phyloP scores from a whole-genome alignment of 176 grass and related monocot species.

The Eremochloa ophiuroides region DNA sequence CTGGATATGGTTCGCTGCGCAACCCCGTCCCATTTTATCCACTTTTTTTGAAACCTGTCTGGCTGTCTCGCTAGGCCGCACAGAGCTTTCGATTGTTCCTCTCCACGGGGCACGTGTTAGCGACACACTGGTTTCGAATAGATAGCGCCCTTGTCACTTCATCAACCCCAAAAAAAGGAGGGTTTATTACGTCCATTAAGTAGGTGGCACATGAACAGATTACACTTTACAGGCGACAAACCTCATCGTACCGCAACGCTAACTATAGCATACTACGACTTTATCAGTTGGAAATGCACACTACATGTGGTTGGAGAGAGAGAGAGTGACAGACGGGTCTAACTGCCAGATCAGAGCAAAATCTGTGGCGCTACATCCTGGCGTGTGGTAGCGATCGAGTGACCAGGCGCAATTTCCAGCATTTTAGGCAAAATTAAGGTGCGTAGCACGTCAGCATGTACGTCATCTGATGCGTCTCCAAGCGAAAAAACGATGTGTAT shows the following conservation, averaged over 20 bases:
- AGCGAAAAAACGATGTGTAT: too few relatives aligned
- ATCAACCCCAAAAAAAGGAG: neutral
- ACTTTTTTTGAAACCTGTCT: too few relatives aligned
- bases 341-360: too few relatives aligned
- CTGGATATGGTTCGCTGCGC: constrained; percentile 13
- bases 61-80: neutral
- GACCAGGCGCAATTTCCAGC: neutral
- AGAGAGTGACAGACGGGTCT: neutral
- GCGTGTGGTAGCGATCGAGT: neutral
- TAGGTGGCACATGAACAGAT: neutral
- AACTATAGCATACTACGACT: neutral
- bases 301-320: neutral
- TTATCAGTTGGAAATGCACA: neutral
- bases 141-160: neutral
- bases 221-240: too few relatives aligned
- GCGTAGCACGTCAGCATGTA: neutral
- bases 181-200: neutral
- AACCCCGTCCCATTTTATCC: neutral
- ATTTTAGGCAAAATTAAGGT: neutral
- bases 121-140: neutral
- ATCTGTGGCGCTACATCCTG: neutral
- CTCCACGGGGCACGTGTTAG: neutral
- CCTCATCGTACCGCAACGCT: neutral
- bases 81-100: neutral
- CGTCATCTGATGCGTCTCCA: neutral